These are phyloP conservation scores for Haplosporangium sp. DNA, from an alignment of 371 early-diverging fungal genomes.

Conservation along the genomic window DNA sequence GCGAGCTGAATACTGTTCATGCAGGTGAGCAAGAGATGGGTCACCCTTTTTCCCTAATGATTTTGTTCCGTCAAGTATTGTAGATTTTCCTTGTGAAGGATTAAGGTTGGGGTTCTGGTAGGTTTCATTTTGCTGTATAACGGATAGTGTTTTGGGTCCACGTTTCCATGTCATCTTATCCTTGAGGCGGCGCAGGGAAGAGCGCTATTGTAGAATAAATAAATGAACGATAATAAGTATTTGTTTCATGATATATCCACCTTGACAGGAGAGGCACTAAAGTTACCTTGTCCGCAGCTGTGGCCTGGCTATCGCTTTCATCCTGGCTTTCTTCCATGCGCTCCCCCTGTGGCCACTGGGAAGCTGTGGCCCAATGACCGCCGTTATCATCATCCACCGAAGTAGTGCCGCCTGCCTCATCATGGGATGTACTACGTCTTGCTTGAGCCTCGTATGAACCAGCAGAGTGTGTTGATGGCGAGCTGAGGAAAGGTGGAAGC, in stretches of 20 bases:
- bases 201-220: conserved; percentile 22
- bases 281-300: conserved; percentile 26
- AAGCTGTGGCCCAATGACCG: conserved; percentile 14
- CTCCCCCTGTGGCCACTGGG: conserved; percentile 43
- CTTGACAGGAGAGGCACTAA: neutral
- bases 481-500: neutral
- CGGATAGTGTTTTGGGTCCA: conserved; percentile 29
- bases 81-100: conserved; percentile 7
- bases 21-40: conserved; percentile 28
- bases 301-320: conserved; percentile 31
- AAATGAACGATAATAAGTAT: neutral
- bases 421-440: conserved; percentile 9
- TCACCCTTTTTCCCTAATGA: conserved; percentile 42
- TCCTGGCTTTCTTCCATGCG: conserved; percentile 53
- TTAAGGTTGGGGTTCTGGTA: neutral
- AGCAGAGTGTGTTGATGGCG: neutral
- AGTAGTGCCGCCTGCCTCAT: conserved; percentile 7
- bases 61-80: conserved; percentile 16
- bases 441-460: neutral
- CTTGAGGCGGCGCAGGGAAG: conserved; percentile 44
- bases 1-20: conserved; percentile 18
- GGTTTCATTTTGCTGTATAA: conserved; percentile 30
- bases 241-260: neutral
- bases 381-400: conserved; percentile 38
- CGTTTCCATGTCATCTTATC: conserved; percentile 51